phyloP scores from a whole-genome alignment of 306 rosid species.

The Prunus davidiana region DNA sequence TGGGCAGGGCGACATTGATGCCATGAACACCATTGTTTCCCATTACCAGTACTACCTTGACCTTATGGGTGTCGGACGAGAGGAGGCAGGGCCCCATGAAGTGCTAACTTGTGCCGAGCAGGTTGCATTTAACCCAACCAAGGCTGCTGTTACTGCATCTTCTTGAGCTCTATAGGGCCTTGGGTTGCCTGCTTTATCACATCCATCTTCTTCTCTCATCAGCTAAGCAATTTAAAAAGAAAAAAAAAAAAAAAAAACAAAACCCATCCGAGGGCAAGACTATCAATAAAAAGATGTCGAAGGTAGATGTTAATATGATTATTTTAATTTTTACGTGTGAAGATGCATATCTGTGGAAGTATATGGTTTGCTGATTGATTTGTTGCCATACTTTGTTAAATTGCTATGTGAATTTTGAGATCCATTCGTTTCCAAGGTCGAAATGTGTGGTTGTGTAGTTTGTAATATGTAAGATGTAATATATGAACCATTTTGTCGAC shows the following conservation, averaged over 20 bases:
- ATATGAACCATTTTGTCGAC: no score
- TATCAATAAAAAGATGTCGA: constrained; percentile 43
- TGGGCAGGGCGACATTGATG: constrained; percentile 72
- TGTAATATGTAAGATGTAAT: neutral
- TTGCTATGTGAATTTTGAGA: constrained; percentile 20
- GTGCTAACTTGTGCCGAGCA: constrained; percentile 72
- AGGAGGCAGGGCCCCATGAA: constrained; percentile 63
- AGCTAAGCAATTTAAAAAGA: neutral
- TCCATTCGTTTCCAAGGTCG: constrained; percentile 12
- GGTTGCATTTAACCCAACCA: constrained; percentile 65
- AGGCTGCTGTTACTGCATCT: constrained; percentile 34
- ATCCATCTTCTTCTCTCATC: neutral
- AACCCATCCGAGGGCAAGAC: constrained; percentile 19
- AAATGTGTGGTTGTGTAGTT: constrained; percentile 16
- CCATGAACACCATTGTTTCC: constrained; percentile 76
- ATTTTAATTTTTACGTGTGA: constrained; percentile 9
- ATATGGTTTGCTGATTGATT: constrained; percentile 6
- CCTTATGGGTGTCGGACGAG: constrained; percentile 75
- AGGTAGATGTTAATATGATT: constrained; percentile 15
- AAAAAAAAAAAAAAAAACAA: neutral
- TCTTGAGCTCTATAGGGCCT: constrained; percentile 39
- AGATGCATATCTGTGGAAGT: constrained; percentile 18
- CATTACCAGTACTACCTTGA: constrained; percentile 79
- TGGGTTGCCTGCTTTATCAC: constrained; percentile 28
- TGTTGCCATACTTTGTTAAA: neutral